Base-by-base conservation (phyloP, 2,329 filamentous ascomycete genomes). In the Aureobasidium sp. region DNA sequence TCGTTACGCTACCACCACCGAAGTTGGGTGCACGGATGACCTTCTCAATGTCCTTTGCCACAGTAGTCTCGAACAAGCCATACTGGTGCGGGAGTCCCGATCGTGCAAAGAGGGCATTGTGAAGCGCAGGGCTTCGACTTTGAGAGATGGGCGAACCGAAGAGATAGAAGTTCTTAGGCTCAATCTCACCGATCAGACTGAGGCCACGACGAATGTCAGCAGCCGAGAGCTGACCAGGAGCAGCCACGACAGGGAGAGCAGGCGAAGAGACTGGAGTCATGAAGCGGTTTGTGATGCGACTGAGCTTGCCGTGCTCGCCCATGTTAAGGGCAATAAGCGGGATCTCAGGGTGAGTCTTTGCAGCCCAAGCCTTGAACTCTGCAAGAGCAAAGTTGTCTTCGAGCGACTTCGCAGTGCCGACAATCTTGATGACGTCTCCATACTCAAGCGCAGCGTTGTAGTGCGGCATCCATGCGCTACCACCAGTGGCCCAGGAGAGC, bases 261-360 rank as follows among this genome's bases (percentile, higher is more conserved):
- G 89, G 87, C 67, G 97, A 93, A 3, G 89, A 90, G 12, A 98
- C 93, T 0, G 93, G 93, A 0, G 93, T 97, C 74, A 98, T 82
- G 74, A 97, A 97, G 25, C 80, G 77, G 69, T 98, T 98, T 55
- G 94, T 74, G 39, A 98, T 85, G 29, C 93, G 84, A 64, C 89
- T 95, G 37, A 96, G 78, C 71, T 95, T 93, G 44, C 93, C 93
- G 22, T 80, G 75, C 42, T 81, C 76, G 25, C 91, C 90, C 91
- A 98, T 97, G 70, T 98, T 98, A 66, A 98, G 86, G 1, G 87
- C 89, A 61, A 98, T 96, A 53, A 98, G 73, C 1, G 90, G 91
- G n/a, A 83, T 82, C 4, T 62, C 59, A 50, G 85, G 77, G 64
- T 94, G 86, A 1, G 86, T 79, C 21, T 78, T 74, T 32, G 81